Evolutionary conservation across 2,329 filamentous ascomycete genomes (phyloP).

Genomic region (Basipetospora chlamydospora): DNA sequence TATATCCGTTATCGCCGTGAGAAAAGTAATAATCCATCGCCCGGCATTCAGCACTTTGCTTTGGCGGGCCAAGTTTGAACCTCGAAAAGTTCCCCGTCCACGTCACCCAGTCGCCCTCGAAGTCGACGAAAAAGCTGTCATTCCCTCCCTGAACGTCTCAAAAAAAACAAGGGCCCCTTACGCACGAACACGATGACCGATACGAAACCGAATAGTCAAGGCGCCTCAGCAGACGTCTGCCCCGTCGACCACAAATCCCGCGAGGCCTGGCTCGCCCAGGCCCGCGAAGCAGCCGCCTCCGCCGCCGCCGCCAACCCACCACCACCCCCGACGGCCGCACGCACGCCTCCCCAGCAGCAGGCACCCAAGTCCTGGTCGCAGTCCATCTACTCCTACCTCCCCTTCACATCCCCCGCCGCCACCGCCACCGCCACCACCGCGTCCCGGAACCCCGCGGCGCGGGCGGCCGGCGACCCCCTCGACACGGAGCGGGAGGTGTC

Average conservation of each 20-base stretch:
- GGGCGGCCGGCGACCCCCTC: conserved; percentile 23
- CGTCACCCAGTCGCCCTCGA: no score
- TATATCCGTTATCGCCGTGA: no score
- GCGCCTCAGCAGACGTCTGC: conserved; percentile 33
- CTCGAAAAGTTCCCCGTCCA: no score
- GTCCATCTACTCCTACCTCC: conserved; percentile 25
- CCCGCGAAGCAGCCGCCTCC: conserved; percentile 28
- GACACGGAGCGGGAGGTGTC: conserved; percentile 60
- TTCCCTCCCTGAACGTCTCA: no score
- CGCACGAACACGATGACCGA: no score
- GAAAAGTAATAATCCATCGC: no score
- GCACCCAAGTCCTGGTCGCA: conserved; percentile 26
- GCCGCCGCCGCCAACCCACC: conserved; percentile 27
- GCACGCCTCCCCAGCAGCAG: conserved; percentile 19
- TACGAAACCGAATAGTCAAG: no score
- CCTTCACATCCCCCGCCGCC: conserved; percentile 21
- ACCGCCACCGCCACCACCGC: conserved; percentile 5
- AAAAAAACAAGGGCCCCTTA: no score
- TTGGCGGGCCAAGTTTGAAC: no score
- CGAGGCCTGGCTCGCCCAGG: conserved; percentile 70
- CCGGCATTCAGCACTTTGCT: no score
- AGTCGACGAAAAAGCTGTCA: no score
- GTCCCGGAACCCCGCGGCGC: no score
- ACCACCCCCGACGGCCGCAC: conserved; percentile 25
- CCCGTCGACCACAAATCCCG: conserved; percentile 86